phyloP scores from a whole-genome alignment of 106 monocot genomes.

The Narthecium ossifragum region DNA sequence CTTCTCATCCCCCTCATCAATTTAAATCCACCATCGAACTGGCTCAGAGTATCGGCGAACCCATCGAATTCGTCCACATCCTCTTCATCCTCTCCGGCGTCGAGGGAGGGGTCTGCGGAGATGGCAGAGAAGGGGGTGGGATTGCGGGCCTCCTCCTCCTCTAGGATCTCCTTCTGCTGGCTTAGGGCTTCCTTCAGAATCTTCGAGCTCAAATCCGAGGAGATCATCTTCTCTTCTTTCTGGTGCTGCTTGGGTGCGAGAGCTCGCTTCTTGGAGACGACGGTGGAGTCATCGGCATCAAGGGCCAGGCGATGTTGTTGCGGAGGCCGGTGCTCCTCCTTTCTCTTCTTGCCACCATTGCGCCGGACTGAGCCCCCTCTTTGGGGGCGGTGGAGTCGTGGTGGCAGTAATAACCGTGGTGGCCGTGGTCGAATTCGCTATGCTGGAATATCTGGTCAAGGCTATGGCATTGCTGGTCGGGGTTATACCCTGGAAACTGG shows the following conservation, averaged over 20 bases:
- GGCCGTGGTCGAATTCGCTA: no score
- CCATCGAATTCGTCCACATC: constrained; percentile 56
- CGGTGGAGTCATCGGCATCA: constrained; percentile 29
- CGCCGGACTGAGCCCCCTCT: no score
- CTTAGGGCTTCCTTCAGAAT: constrained; percentile 65
- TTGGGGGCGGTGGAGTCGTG: no score
- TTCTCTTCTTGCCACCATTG: constrained; percentile 81
- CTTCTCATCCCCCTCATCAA: constrained; percentile 88
- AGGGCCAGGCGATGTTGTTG: constrained; percentile 33
- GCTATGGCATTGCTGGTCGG: no score
- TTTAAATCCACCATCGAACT: constrained; percentile 63
- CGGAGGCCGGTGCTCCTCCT: constrained; percentile 16
- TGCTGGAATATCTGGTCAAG: no score
- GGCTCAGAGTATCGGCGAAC: constrained; percentile 51
- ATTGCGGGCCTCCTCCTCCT: constrained; percentile 25
- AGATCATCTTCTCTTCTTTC: constrained; percentile 57
- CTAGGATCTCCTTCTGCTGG: constrained; percentile 72
- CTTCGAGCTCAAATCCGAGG: constrained; percentile 60
- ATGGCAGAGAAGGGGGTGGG: constrained; percentile 16
- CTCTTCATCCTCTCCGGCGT: constrained; percentile 25
- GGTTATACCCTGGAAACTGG: no score
- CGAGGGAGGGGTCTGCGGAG: constrained; percentile 1
- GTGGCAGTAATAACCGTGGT: no score
- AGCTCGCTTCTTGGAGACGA: constrained; percentile 34
- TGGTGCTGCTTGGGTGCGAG: constrained; percentile 60